Evolutionary conservation across 2,329 filamentous ascomycete species (phyloP).

Genomic region (Cercospora nicotianae): DNA sequence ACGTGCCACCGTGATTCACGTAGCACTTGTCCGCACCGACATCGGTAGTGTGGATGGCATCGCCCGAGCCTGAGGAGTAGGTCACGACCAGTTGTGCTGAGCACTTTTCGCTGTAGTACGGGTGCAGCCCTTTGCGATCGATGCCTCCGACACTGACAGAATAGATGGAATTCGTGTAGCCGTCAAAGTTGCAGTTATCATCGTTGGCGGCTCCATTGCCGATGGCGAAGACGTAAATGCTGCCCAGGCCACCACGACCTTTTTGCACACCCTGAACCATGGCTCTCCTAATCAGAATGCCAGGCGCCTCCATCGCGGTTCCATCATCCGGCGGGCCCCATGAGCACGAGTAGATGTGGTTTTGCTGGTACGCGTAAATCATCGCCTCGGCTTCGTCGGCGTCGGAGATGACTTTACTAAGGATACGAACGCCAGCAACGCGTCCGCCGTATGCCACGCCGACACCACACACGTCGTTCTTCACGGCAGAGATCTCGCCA

Average conservation of each 20-base stretch:
- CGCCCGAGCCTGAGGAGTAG: conserved; percentile 86
- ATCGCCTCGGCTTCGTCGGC: conserved; percentile 88
- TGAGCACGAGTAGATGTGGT: conserved; percentile 97
- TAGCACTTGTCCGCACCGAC: conserved; percentile 80
- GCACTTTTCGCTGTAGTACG: conserved; percentile 94
- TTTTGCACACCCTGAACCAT: conserved; percentile 92
- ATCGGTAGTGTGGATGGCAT: conserved; percentile 94
- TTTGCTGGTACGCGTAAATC: conserved; percentile 88
- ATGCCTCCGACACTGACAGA: conserved; percentile 95
- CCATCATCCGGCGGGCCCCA: conserved; percentile 97
- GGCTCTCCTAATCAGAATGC: conserved; percentile 80
- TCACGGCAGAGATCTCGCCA: conserved; percentile 88
- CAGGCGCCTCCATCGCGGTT: conserved; percentile 87
- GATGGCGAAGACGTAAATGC: conserved; percentile 94
- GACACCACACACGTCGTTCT: conserved; percentile 91
- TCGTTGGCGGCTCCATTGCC: conserved; percentile 85
- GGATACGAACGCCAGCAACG: conserved; percentile 86
- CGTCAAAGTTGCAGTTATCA: conserved; percentile 99
- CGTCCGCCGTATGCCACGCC: conserved; percentile 91
- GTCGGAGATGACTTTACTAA: conserved; percentile 87
- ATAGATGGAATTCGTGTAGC: conserved; percentile 99
- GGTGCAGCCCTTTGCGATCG: conserved; percentile 81
- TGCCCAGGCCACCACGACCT: conserved; percentile 78
- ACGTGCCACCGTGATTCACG: conserved; percentile 85
- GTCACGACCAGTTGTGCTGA: conserved; percentile 94